Base-by-base conservation (phyloP, 345 rosid genomes). In the Citrus inodora region DNA sequence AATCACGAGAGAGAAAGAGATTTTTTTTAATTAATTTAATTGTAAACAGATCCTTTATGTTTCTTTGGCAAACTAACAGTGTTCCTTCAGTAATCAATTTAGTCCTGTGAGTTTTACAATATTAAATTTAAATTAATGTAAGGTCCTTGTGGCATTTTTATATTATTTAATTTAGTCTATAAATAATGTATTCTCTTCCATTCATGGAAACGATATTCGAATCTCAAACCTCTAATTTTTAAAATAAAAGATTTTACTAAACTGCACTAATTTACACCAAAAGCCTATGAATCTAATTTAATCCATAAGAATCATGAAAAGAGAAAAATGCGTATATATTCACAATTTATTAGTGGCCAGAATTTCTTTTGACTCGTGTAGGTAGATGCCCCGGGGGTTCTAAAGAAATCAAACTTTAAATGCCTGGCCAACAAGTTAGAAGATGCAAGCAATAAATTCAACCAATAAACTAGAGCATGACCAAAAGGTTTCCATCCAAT, bases 401-500 rank as follows among this genome's bases (percentile, higher is more conserved):
- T 38, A 32, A 3, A 0, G 37, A 25, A 51, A n/a, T 37, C 16
- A 53, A 37, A 40, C 67, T 24, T 61, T 13, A 58, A 73, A 33
- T 5, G 61, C 40, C 16, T 1, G 19, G 22, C 58, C 58, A 17
- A 17, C 58, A 16, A 42, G 48, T 3, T 42, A 0, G 51, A 46
- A 51, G 56, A 51, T 53, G 33, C 32, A 30, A 10, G 17, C 17
- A 16, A 32, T 33, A 7, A 65, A 65, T 5, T 33, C 21, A 51
- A 24, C 56, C 0, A 24, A 35, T 65, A 33, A 51, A 24, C 56
- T 0, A 24, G 24, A 72, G 51, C 48, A n/a, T 3, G 24, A 65
- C 3, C 19, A 74, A 78, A 25, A 28, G 80, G 78, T 63, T 76
- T 21, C 42, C 58, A 42, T 51, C 68, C 67, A 78, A 77, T 33